These are phyloP conservation scores for Aspergillus bridgeri DNA, from an alignment of 495 filamentous ascomycete species.

Conservation along the genomic window DNA sequence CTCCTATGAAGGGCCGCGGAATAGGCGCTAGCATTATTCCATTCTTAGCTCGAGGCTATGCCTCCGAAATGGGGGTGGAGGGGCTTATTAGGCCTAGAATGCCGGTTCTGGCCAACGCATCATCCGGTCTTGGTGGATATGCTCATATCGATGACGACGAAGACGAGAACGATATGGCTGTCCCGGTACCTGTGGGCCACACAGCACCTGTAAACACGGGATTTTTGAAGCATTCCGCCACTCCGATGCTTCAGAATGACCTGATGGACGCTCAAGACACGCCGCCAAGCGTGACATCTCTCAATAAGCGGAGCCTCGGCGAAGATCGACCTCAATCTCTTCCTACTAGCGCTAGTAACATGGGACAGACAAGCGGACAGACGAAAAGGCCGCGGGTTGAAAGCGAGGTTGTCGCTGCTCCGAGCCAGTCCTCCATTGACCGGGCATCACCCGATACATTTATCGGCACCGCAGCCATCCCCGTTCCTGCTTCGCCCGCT, in stretches of 20 bases:
- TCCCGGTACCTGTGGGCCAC: constrained; percentile 15
- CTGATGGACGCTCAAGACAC: constrained; percentile 14
- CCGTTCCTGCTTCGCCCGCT: constrained; percentile 7
- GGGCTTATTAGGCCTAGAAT: constrained; percentile 65
- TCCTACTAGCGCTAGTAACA: background rate
- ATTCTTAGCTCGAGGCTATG: constrained; percentile 61
- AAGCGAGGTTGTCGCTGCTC: constrained; percentile 9
- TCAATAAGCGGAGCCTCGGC: constrained; percentile 35
- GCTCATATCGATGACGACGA: constrained; percentile 34
- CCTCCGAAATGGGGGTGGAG: constrained; percentile 63
- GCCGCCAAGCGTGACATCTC: constrained; percentile 7
- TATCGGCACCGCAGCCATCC: constrained; percentile 14
- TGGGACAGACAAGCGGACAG: constrained; percentile 17
- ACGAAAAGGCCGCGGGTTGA: constrained; percentile 37
- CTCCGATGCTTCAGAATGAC: constrained; percentile 14
- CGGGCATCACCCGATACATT: constrained; percentile 12
- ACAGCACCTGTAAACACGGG: constrained; percentile 17
- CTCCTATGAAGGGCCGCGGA: constrained; percentile 52
- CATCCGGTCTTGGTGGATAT: constrained; percentile 26
- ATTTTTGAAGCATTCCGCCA: constrained; percentile 28
- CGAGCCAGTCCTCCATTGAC: constrained; percentile 7
- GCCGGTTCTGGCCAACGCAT: constrained; percentile 46
- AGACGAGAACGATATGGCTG: constrained; percentile 45
- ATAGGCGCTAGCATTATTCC: constrained; percentile 70
- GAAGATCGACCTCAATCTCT: constrained; percentile 23